These are phyloP conservation scores for Penicillium sp. DNA, from an alignment of 2,329 filamentous ascomycete species.

Conservation along the genomic window DNA sequence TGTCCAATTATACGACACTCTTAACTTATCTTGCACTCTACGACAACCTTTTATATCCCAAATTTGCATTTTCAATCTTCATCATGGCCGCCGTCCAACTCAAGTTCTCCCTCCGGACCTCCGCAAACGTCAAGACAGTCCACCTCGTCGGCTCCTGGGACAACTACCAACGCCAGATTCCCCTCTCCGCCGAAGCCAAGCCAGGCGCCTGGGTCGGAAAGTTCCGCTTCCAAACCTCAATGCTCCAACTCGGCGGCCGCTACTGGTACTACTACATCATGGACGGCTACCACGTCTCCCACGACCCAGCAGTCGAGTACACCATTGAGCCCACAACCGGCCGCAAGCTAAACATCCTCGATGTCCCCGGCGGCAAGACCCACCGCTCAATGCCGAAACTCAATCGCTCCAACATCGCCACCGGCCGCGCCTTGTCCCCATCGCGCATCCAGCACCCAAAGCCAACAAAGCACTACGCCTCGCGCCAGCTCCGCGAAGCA, in stretches of 20 bases:
- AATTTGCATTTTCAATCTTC: conserved; percentile 16
- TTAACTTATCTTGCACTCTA: conserved; percentile 18
- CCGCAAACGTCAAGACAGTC: conserved; percentile 93
- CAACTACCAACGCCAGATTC: conserved; percentile 90
- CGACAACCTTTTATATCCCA: conserved; percentile 22
- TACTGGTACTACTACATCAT: conserved; percentile 99
- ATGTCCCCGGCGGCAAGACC: conserved; percentile 64
- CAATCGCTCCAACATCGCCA: conserved; percentile 64
- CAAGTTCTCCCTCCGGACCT: conserved; percentile 93
- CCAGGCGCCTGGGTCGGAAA: conserved; percentile 91
- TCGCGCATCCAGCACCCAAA: conserved; percentile 89
- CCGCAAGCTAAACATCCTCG: conserved; percentile 95
- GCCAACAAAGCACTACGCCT: conserved; percentile 82
- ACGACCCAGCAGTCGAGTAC: conserved; percentile 86
- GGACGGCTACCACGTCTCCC: conserved; percentile 95
- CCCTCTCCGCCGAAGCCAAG: conserved; percentile 87
- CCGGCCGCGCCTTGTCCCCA: conserved; percentile 81
- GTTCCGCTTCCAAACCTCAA: conserved; percentile 88
- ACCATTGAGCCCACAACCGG: conserved; percentile 94
- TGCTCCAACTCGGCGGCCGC: conserved; percentile 80
- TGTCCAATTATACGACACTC: conserved; percentile 21
- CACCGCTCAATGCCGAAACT: conserved; percentile 37
- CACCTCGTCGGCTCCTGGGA: conserved; percentile 98
- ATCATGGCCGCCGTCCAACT: conserved; percentile 86
- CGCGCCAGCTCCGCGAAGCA: conserved; percentile 77